Conservation (phyloP, 2,329 filamentous ascomycete genomes). For the Sphaerostilbella broomeana region DNA sequence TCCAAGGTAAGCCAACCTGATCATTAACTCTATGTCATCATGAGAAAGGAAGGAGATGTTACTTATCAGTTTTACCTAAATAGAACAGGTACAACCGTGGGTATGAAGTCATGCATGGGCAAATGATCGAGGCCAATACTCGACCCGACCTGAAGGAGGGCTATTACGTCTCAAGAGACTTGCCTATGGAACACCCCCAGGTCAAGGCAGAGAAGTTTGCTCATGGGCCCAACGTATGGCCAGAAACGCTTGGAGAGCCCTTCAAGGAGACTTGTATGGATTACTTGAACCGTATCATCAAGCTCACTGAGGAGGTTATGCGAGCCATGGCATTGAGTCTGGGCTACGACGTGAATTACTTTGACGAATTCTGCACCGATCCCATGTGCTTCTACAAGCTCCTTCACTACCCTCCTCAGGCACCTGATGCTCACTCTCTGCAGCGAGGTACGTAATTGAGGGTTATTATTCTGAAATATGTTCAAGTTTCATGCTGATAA, state of each 20-base stretch:
- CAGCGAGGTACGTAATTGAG: not conserved
- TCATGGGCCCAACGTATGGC: not conserved
- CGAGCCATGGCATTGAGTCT: constrained; percentile 3
- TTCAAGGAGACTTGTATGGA: constrained; percentile 1
- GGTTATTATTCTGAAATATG: no score
- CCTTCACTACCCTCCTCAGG: not conserved
- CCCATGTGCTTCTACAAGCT: not conserved
- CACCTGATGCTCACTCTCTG: not conserved
- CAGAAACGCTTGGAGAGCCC: not conserved
- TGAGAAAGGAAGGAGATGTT: no score
- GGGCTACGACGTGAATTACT: constrained; percentile 4
- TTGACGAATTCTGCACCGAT: constrained; percentile 1
- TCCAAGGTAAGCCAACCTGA: constrained; percentile 10
- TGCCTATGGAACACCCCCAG: constrained; percentile 21
- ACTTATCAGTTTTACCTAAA: no score
- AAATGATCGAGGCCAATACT: constrained; percentile 37
- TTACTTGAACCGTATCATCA: constrained; percentile 1
- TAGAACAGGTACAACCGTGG: constrained; percentile 38
- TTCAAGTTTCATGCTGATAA: no score
- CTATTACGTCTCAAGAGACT: constrained; percentile 31
- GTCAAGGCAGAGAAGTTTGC: not conserved
- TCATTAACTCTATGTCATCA: no score
- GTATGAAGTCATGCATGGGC: constrained; percentile 42
- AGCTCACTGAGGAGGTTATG: constrained; percentile 4
- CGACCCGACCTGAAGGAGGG: constrained; percentile 42